Conservation (phyloP, 192 early-diverging fungal genomes). For the Coemansia sp. region DNA sequence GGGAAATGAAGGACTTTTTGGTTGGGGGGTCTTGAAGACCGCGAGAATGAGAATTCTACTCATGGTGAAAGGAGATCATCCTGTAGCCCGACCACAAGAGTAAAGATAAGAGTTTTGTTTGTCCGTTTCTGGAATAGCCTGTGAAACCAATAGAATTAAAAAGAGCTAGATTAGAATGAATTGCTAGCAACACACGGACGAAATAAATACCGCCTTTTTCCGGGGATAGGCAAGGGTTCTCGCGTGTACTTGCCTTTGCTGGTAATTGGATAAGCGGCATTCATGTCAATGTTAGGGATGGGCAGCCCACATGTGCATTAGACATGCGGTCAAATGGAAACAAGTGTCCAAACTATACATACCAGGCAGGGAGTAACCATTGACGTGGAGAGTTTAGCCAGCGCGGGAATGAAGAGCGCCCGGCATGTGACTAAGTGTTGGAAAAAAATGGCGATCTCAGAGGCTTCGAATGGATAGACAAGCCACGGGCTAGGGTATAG, state of each 20-base stretch:
- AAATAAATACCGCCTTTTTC: not conserved
- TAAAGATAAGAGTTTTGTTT: not conserved
- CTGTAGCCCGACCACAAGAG: not conserved
- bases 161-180: not conserved
- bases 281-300: not conserved
- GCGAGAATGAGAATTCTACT: not conserved
- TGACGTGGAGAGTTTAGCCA: not conserved
- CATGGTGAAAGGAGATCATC: not conserved
- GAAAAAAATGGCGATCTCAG: not conserved
- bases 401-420: conserved; percentile 2
- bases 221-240: not conserved
- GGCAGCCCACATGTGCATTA: not conserved
- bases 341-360: not conserved
- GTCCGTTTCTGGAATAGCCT: conserved; percentile 1
- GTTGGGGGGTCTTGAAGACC: not conserved
- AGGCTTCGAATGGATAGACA: not conserved
- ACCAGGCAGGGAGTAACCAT: not conserved
- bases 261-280: not conserved
- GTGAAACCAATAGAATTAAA: not conserved
- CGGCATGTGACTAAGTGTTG: conserved; percentile 1
- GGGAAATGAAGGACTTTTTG: not conserved
- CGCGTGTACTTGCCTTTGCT: not conserved
- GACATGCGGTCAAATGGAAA: conserved; percentile 4
- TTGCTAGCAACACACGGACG: not conserved
- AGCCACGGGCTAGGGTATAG: conserved; percentile 9